These are phyloP conservation scores for Rutstroemia sp. DNA, from an alignment of 2,329 filamentous ascomycete genomes.

Conservation along the genomic window DNA sequence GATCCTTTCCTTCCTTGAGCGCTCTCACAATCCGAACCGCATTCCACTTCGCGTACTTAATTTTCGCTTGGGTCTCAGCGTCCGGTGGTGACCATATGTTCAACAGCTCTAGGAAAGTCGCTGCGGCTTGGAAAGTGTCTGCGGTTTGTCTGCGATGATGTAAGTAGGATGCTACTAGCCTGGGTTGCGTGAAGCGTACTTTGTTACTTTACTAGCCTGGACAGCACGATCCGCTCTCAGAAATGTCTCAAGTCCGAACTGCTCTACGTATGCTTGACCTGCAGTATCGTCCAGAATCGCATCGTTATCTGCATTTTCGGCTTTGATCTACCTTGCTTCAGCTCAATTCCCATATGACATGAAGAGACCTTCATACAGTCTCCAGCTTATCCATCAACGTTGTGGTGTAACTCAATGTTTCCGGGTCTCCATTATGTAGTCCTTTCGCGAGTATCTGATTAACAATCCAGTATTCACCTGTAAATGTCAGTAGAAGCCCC, in stretches of 20 bases:
- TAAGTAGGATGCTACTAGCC: neutral
- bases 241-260: conserved; percentile 87
- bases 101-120: conserved; percentile 83
- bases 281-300: conserved; percentile 78
- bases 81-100: conserved; percentile 76
- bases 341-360: neutral
- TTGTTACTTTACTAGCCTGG: conserved; percentile 74
- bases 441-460: conserved; percentile 80
- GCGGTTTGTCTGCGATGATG: conserved; percentile 57
- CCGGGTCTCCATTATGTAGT: conserved; percentile 71
- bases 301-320: conserved; percentile 67
- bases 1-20: conserved; percentile 82
- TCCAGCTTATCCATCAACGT: conserved; percentile 88
- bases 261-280: conserved; percentile 86
- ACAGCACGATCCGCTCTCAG: conserved; percentile 76
- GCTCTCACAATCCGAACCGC: conserved; percentile 85
- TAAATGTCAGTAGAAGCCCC: conserved; percentile 19
- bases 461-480: conserved; percentile 86
- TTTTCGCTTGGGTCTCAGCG: conserved; percentile 71
- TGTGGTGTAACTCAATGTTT: conserved; percentile 74
- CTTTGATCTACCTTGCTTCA: conserved; percentile 50
- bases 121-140: conserved; percentile 86
- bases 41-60: conserved; percentile 96
- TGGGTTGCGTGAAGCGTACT: conserved; percentile 48
- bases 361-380: conserved; percentile 39